Evolutionary conservation across 805 yeast genomes (phyloP), one percentile per base, ranked within the genome.

Genomic region (Ogataea chonburiensis): DNA sequence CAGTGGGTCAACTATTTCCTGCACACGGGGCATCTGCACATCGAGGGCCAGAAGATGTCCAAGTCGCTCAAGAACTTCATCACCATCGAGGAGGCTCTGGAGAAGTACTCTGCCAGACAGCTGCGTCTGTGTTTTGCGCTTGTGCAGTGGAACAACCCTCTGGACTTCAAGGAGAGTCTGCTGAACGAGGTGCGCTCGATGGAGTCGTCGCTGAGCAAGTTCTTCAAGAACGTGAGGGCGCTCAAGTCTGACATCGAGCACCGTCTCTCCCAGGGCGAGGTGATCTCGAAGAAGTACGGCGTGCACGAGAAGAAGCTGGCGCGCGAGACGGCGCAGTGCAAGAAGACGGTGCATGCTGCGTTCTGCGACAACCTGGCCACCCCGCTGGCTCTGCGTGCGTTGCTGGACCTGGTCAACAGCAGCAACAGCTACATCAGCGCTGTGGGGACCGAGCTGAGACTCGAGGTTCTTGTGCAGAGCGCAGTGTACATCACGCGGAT

Each of bases 1-100:
- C 98, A 93, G 65, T 93, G 99, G 99, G 86, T 93, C 37, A 91
- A 93, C 63, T 93, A 93, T 60, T 93, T 93, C 66, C 63, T 93
- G 62, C 99, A 93, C 62, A 87, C 95, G 26, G 99, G 99, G 25
- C 99, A 93, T 64, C 73, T 93, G 54, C 98, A 93, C 60, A 93
- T 93, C 50, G 97, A 93, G 63, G 99, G 99, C 14, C 97, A 88
- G 65, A 93, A 93, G 58, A 93, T 93, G 99, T 83, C 95, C 31
- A 93, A 93, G 66, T 82, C 94, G 28, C 71, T 93, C 56, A 93
- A 93, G 63, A 93, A 93, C 65, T 93, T 93, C 60, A 91, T 93
- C 56, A 88, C 98, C 8, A 87, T 93, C 50, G 85, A 83, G 46
- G 95, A 91, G 57, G 97, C 98, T 2, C 71, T 93, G 45, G 63